phyloP scores from a whole-genome alignment of 75 land plant genomes.

The Cunninghamia lanceolata region DNA sequence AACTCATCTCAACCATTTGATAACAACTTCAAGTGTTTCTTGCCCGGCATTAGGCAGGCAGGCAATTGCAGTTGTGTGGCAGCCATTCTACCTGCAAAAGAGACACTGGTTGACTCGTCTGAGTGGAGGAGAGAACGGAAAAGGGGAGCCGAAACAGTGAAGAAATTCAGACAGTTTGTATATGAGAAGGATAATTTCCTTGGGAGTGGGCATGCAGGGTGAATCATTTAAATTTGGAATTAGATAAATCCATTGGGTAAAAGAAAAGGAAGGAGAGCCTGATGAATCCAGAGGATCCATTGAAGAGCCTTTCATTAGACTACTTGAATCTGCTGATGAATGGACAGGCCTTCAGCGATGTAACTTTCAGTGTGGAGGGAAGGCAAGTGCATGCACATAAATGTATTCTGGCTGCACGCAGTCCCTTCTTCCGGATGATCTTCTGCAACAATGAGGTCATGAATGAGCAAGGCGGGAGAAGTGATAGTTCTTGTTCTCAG shows the following conservation, averaged over 20 bases:
- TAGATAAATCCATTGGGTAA: background rate
- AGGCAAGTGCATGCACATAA: conserved; percentile 81
- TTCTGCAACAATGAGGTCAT: conserved; percentile 45
- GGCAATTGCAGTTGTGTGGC: background rate
- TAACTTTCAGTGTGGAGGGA: conserved; percentile 85
- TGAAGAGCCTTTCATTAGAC: conserved; percentile 66
- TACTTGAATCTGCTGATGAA: conserved; percentile 73
- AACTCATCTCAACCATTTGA: background rate
- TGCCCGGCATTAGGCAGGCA: background rate
- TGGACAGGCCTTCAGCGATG: conserved; percentile 92
- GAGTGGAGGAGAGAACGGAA: background rate
- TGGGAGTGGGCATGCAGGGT: background rate
- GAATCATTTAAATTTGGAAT: background rate
- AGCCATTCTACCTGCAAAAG: background rate
- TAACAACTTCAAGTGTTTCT: background rate
- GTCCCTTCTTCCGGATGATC: conserved; percentile 80
- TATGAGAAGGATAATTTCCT: background rate
- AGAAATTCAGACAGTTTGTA: background rate
- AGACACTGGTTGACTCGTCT: background rate
- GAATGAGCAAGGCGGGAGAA: conserved; percentile 4
- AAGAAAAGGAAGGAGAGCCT: background rate
- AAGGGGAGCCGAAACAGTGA: background rate
- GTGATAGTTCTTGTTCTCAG: background rate
- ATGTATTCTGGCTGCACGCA: conserved; percentile 83
- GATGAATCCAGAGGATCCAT: conserved; percentile 57